A percentile compares a stretch with the other conserved stretches of the same genome.
Evolutionary conservation across 164 flowering plant genomes (phyloP).

Genomic region (Umbilicus rupestris): DNA sequence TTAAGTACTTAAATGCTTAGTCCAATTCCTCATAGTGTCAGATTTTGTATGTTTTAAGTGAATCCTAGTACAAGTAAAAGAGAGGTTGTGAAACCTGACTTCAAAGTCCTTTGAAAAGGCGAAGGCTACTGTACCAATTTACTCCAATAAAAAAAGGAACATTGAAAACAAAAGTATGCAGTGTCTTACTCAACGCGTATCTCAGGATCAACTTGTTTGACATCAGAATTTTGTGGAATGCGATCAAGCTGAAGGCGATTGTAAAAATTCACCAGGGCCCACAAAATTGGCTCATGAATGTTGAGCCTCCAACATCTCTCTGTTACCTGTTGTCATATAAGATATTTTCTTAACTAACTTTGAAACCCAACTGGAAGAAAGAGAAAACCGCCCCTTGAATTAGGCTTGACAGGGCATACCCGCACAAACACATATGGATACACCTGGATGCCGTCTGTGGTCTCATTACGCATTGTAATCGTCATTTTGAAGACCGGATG

Average conservation of each 20-base stretch:
- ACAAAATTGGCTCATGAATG: conserved; percentile 92
- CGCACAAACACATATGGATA: conserved; percentile 77
- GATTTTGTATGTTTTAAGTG: too few relatives aligned
- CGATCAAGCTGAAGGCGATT: conserved; percentile 66
- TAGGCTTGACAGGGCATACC: conserved; percentile 33
- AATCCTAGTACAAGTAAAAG: too few relatives aligned
- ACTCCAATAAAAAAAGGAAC: background rate
- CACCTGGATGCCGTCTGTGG: conserved; percentile 63
- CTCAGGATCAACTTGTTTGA: conserved; percentile 89
- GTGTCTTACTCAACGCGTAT: conserved; percentile 73
- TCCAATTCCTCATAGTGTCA: too few relatives aligned
- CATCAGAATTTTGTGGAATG: conserved; percentile 48
- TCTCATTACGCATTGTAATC: conserved; percentile 57
- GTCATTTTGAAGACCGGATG: conserved; percentile 90
- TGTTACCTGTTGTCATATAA: conserved; percentile 46
- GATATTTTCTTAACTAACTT: conserved; percentile 7
- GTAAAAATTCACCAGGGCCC: conserved; percentile 77
- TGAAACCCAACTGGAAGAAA: background rate
- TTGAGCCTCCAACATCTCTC: conserved; percentile 75
- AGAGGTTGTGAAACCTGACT: too few relatives aligned
- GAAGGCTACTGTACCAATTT: too few relatives aligned
- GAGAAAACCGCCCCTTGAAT: background rate
- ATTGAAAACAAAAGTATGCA: conserved; percentile 5
- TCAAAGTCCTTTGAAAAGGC: too few relatives aligned
- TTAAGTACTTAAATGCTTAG: too few relatives aligned